A percentile compares a stretch with the other conserved stretches of the same genome.
phyloP scores from a whole-genome alignment of 1,284 basidiomycete genomes.

The Laetiporus sulphureus region DNA sequence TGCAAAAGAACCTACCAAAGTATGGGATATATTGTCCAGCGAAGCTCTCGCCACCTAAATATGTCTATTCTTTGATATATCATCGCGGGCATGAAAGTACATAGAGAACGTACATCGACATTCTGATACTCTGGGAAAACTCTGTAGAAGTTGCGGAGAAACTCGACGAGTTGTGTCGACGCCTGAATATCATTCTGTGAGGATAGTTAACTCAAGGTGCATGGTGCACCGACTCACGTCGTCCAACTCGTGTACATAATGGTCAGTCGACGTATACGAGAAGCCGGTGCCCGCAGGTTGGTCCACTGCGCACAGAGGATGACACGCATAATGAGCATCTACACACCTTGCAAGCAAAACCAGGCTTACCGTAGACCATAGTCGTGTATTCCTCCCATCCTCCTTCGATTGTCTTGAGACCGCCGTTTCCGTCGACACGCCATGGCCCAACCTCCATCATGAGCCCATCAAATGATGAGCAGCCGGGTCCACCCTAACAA shows the following conservation, averaged over 20 bases:
- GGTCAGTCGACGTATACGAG: constrained; percentile 83
- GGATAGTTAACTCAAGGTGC: neutral
- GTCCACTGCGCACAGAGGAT: constrained; percentile 56
- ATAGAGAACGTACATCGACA: constrained; percentile 65
- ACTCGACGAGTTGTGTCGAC: constrained; percentile 75
- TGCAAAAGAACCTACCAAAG: constrained; percentile 49
- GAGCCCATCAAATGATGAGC: constrained; percentile 93
- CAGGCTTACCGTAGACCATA: constrained; percentile 77
- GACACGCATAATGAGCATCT: neutral
- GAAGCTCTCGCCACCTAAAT: constrained; percentile 89
- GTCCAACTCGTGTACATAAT: constrained; percentile 75
- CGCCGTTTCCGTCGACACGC: constrained; percentile 74
- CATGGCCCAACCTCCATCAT: constrained; percentile 99
- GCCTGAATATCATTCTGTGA: constrained; percentile 45
- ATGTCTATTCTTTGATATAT: constrained; percentile 54
- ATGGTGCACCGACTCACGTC: constrained; percentile 40
- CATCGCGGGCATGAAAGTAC: constrained; percentile 9
- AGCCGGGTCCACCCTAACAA: constrained; percentile 85
- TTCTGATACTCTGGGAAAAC: constrained; percentile 86
- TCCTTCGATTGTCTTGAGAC: constrained; percentile 75
- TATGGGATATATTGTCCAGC: constrained; percentile 99
- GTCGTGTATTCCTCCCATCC: constrained; percentile 99
- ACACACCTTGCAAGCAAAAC: constrained; percentile 5
- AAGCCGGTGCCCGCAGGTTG: constrained; percentile 96
- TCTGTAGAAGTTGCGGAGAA: constrained; percentile 81